phyloP scores from a whole-genome alignment of 345 rosid genomes.

The Populus nigra region DNA sequence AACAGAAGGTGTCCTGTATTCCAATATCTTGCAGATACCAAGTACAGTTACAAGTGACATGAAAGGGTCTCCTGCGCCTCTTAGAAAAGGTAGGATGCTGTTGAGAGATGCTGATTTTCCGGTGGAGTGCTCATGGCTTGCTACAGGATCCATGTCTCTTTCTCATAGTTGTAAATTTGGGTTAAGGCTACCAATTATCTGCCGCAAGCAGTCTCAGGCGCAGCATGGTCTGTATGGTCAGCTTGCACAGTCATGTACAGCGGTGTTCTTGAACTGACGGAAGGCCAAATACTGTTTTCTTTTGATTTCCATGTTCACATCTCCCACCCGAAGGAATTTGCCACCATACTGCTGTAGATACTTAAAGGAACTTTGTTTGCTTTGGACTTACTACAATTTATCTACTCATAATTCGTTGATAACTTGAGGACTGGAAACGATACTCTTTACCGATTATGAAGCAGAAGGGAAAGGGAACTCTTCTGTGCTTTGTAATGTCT shows the following conservation, averaged over 20 bases:
- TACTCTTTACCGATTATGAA: neutral
- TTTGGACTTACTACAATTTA: neutral
- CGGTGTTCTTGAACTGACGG: conserved; percentile 30
- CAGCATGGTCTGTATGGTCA: conserved; percentile 45
- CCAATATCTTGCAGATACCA: conserved; percentile 39
- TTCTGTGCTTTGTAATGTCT: neutral
- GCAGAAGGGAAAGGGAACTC: too few relatives aligned
- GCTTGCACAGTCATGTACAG: conserved; percentile 38
- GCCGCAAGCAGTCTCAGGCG: conserved; percentile 53
- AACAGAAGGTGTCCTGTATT: conserved; percentile 17
- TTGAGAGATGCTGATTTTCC: conserved; percentile 29
- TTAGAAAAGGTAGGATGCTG: conserved; percentile 26
- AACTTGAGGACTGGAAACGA: too few relatives aligned
- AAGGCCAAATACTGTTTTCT: neutral
- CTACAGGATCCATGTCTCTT: conserved; percentile 37
- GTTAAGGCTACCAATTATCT: conserved; percentile 45
- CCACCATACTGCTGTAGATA: neutral
- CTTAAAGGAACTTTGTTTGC: neutral
- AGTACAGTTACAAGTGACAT: conserved; percentile 15
- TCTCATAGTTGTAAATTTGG: conserved; percentile 48
- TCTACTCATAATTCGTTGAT: neutral
- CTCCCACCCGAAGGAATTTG: neutral
- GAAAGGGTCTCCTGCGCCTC: conserved; percentile 26
- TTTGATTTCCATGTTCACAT: neutral
- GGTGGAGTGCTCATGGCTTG: conserved; percentile 23